A percentile compares a stretch with the other conserved stretches of the same genome.
These are phyloP conservation scores for Hydnum rufescens DNA, from an alignment of 768 basidiomycete genomes.

Conservation along the genomic window DNA sequence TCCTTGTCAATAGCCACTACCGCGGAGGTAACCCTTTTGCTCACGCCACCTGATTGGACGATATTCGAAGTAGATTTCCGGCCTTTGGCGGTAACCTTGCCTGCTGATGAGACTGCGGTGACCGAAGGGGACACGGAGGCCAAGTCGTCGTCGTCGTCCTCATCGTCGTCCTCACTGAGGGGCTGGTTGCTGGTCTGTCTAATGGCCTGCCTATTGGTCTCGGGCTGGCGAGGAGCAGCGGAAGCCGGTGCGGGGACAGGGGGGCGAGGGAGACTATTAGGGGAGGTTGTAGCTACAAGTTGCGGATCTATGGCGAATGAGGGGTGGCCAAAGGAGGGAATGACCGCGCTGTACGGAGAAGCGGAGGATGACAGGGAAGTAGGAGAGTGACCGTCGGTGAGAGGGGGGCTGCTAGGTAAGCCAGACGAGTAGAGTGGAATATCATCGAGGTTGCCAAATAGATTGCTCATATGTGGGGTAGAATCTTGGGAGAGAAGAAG, in stretches of 20 bases:
- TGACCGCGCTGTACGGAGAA: neutral
- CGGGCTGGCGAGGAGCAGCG: neutral
- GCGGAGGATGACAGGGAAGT: neutral
- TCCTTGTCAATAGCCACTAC: slow-evolving; percentile 35
- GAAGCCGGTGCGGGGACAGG: neutral
- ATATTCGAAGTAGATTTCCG: neutral
- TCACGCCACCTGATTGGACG: neutral
- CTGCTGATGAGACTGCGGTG: neutral
- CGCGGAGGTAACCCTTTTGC: slow-evolving; percentile 53
- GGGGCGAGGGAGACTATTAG: neutral
- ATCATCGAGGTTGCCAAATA: neutral
- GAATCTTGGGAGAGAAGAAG: neutral
- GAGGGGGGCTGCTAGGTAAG: neutral
- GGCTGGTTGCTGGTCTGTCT: neutral
- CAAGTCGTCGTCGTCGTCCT: slow-evolving; percentile 9
- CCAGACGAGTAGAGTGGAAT: neutral
- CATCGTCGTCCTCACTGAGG: slow-evolving; percentile 17
- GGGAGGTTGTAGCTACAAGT: slow-evolving; percentile 42
- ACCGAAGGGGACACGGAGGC: neutral
- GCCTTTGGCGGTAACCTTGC: neutral
- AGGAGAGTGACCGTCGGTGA: neutral
- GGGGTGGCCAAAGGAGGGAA: neutral
- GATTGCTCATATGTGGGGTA: neutral
- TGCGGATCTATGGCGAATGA: slow-evolving; percentile 48
- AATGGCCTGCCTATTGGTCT: too few species aligned